Base-by-base conservation (phyloP, 768 basidiomycete genomes). In the Fistulinella prunicolor region DNA sequence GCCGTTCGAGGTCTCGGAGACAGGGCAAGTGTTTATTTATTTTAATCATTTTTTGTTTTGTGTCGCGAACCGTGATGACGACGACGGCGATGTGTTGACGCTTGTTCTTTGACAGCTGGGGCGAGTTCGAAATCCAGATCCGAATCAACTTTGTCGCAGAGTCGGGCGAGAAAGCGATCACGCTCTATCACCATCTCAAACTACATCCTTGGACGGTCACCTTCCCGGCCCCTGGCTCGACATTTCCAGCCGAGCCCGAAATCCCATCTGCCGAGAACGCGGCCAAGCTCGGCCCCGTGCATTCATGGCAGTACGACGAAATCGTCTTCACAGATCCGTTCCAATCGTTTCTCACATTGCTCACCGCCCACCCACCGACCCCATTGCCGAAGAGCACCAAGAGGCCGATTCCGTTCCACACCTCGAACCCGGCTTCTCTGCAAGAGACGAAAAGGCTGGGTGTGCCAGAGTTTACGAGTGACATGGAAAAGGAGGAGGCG, bases 271-370 rank as follows among this genome's bases (percentile, higher is more conserved):
- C 83, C 8, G 85, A 86, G 14, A 74, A 75, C 20, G 84, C 86
- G 2, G 73, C 80, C 60, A 83, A 82, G 59, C 61, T 76, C 22
- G 86, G 85, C 1, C 87, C 89, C 0, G 91, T 99, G 23, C 89
- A 96, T 65, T 89, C 92, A 0, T 99, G 95, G 94, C 95, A 98
- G 61, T 98, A 98, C 70, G 95, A 98, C 68, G 96, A 99, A 70
- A 80, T 98, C 54, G 91, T 98, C 43, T 98, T 99, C 70, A 80
- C 84, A 61, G 95, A 98, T 58, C 96, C 96, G 1, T 91, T 86
- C 54, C 84, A 89, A 49, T 76, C 83, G 30, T 94, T 98, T 70
- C 79, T 96, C 52, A 81, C 83, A 56, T 75, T 88, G 42, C 79
- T 98, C 43, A 86, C 83, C 0, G 70, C 76, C n/a, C 80, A 94